A percentile compares a stretch with the other conserved stretches of the same genome.
Evolutionary conservation across 805 yeast genomes (phyloP).

Genomic region (Lachancea waltii): DNA sequence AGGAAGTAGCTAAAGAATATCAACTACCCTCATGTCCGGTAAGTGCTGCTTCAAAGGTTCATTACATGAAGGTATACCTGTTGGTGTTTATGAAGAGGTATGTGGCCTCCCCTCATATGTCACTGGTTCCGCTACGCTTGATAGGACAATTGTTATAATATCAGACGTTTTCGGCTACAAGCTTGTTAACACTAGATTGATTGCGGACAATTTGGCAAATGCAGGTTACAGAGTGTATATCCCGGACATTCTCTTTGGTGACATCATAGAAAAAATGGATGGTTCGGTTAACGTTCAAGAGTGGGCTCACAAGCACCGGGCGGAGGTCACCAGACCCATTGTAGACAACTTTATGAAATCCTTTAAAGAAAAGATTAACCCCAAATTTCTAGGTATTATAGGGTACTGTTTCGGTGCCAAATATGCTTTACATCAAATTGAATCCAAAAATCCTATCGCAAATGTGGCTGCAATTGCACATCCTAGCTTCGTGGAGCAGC

Average conservation of each 20-base stretch:
- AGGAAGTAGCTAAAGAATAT: too few relatives aligned
- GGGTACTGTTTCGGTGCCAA: slow-evolving; percentile 90
- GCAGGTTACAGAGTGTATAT: slow-evolving; percentile 58
- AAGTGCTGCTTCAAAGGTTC: slow-evolving; percentile 40
- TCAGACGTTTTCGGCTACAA: slow-evolving; percentile 67
- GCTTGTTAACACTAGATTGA: slow-evolving; percentile 49
- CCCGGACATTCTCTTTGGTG: slow-evolving; percentile 67
- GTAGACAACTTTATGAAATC: slow-evolving; percentile 42
- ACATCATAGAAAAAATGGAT: slow-evolving; percentile 33
- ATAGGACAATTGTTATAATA: slow-evolving; percentile 51
- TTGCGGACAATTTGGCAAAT: slow-evolving; percentile 61
- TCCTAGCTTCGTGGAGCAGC: slow-evolving; percentile 66
- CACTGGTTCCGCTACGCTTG: slow-evolving; percentile 39
- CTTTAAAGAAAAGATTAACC: slow-evolving; percentile 40
- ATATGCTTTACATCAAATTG: slow-evolving; percentile 46
- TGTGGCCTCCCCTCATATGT: slow-evolving; percentile 43
- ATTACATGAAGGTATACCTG: slow-evolving; percentile 46
- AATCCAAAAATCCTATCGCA: slow-evolving; percentile 33
- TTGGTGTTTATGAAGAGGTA: slow-evolving; percentile 38
- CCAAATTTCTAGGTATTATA: slow-evolving; percentile 47
- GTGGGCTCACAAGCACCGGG: slow-evolving; percentile 54
- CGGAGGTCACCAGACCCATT: slow-evolving; percentile 42
- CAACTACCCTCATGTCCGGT: too few relatives aligned
- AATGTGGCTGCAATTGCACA: slow-evolving; percentile 74
- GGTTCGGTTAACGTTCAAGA: slow-evolving; percentile 26